phyloP scores from a whole-genome alignment of 768 basidiomycete species.

The Roridomyces roridus region DNA sequence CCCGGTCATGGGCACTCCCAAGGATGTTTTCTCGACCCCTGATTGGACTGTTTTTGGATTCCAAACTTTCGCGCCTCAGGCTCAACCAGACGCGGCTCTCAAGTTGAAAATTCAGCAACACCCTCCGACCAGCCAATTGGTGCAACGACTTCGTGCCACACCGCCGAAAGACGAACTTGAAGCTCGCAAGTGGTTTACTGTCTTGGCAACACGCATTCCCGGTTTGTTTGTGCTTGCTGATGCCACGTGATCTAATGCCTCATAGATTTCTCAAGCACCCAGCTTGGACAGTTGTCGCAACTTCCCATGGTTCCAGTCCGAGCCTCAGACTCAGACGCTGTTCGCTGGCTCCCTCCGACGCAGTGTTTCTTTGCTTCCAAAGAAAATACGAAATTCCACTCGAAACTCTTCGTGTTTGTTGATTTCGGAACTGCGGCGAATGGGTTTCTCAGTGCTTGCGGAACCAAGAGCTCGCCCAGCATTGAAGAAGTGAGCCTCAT shows the following conservation, averaged over 20 bases:
- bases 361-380: conserved; percentile 74
- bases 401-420: conserved; percentile 85
- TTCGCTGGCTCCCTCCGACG: conserved; percentile 59
- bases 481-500: conserved; percentile 81
- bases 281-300: conserved; percentile 63
- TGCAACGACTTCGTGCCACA: conserved; percentile 62
- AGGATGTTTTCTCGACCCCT: conserved; percentile 73
- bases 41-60: conserved; percentile 84
- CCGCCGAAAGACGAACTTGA: conserved; percentile 60
- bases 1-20: conserved; percentile 62
- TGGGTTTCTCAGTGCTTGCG: conserved; percentile 84
- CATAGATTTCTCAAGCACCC: conserved; percentile 61
- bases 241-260: not conserved
- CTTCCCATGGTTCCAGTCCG: conserved; percentile 75
- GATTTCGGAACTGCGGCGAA: conserved; percentile 87
- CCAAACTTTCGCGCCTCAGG: conserved; percentile 60
- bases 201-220: conserved; percentile 66
- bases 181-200: conserved; percentile 71
- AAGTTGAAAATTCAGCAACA: conserved; percentile 76
- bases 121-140: conserved; percentile 67
- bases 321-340: conserved; percentile 32
- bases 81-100: conserved; percentile 55
- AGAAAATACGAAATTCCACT: conserved; percentile 66
- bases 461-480: conserved; percentile 87
- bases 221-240: conserved; percentile 44